Evolutionary conservation across 306 rosid species (phyloP).

Genomic region (Leucaena leucocephala): DNA sequence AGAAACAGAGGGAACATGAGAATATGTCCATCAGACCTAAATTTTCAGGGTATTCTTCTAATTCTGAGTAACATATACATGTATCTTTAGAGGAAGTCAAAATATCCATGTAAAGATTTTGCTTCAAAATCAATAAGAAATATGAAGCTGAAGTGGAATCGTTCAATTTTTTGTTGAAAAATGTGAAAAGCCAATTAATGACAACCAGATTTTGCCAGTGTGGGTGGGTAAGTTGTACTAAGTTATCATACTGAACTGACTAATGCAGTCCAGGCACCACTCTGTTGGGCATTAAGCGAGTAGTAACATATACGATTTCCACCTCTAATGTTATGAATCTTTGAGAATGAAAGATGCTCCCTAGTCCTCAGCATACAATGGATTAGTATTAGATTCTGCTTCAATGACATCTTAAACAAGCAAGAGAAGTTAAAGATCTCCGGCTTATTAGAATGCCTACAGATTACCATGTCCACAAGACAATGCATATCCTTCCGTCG

Average conservation of each 20-base stretch:
- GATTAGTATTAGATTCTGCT: neutral
- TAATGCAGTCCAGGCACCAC: neutral
- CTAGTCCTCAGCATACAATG: neutral
- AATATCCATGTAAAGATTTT: slow-evolving; percentile 3
- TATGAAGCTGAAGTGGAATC: neutral
- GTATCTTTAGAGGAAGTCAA: slow-evolving; percentile 19
- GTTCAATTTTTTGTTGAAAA: neutral
- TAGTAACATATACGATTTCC: slow-evolving; percentile 5
- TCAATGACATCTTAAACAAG: neutral
- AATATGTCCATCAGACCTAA: slow-evolving; percentile 17
- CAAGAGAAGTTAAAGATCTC: neutral
- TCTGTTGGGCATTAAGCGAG: slow-evolving; percentile 6
- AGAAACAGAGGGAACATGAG: neutral
- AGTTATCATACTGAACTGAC: neutral
- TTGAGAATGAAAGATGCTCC: slow-evolving; percentile 11
- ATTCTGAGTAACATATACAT: neutral
- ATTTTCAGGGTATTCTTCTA: neutral
- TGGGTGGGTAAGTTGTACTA: neutral
- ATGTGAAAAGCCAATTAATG: neutral
- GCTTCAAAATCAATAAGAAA: slow-evolving; percentile 11
- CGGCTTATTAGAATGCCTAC: slow-evolving; percentile 27
- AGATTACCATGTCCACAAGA: slow-evolving; percentile 36
- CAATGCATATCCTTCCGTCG: neutral
- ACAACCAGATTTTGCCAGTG: neutral
- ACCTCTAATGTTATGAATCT: slow-evolving; percentile 22